Conservation (phyloP, 257 asterid genomes). For the Petunia secreta region DNA sequence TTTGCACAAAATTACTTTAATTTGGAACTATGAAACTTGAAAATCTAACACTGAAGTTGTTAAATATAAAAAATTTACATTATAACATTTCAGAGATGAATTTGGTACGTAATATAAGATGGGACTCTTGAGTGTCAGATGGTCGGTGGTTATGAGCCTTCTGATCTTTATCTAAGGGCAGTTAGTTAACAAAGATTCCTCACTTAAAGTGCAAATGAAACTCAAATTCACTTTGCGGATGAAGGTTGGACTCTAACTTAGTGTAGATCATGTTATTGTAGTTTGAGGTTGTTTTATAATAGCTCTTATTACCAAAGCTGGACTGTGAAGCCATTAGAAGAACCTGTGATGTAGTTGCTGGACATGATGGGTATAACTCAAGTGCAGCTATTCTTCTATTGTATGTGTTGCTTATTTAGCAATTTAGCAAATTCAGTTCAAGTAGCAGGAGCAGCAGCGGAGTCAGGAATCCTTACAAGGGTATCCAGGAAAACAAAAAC, state of each 20-base stretch:
- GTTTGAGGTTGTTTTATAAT: background rate
- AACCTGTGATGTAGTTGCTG: background rate
- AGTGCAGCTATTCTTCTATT: background rate
- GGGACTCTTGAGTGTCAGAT: too few relatives aligned
- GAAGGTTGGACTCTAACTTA: background rate
- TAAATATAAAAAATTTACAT: too few relatives aligned
- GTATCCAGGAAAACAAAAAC: too few relatives aligned
- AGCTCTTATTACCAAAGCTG: background rate
- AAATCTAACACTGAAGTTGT: background rate
- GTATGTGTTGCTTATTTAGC: conserved; percentile 1
- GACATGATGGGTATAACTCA: background rate
- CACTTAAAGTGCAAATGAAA: too few relatives aligned
- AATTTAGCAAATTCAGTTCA: conserved; percentile 13
- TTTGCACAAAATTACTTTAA: background rate
- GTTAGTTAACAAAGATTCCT: too few relatives aligned
- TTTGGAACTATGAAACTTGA: background rate
- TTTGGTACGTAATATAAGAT: background rate
- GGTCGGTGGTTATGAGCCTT: too few relatives aligned
- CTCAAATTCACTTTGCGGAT: too few relatives aligned
- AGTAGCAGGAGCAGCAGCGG: background rate
- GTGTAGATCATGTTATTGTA: background rate
- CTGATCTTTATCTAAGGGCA: too few relatives aligned
- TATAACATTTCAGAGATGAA: background rate
- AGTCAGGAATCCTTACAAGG: too few relatives aligned
- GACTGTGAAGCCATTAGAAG: background rate